phyloP scores from a whole-genome alignment of 2,329 filamentous ascomycete species.

The Myriosclerotinia curreyana region DNA sequence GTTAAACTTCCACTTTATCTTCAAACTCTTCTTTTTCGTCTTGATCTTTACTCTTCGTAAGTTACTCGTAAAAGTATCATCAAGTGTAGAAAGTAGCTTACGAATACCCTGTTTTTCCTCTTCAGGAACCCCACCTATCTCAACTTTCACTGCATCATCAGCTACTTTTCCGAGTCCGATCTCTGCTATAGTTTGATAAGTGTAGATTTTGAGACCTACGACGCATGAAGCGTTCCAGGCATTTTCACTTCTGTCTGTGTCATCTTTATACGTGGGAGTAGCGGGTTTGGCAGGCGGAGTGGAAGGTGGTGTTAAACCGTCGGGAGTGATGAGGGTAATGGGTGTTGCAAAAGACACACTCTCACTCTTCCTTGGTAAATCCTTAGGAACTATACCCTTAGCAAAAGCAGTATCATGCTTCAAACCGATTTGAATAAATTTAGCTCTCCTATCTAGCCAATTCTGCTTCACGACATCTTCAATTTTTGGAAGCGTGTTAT shows the following conservation, averaged over 20 bases:
- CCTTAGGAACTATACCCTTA: constrained; percentile 45
- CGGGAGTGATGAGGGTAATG: background rate
- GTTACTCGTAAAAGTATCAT: background rate
- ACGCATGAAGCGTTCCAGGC: constrained; percentile 9
- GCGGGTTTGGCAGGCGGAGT: background rate
- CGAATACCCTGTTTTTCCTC: background rate
- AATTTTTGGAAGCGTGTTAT: constrained; percentile 44
- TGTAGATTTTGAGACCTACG: constrained; percentile 7
- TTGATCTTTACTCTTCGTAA: constrained; percentile 6
- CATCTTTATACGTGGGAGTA: background rate
- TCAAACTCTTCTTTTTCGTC: background rate
- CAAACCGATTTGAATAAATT: constrained; percentile 54
- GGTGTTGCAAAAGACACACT: background rate
- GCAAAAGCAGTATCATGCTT: constrained; percentile 57
- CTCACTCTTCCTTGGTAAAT: background rate
- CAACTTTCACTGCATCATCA: background rate
- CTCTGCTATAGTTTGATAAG: background rate
- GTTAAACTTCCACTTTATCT: background rate
- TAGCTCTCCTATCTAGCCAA: constrained; percentile 49
- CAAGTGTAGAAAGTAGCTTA: background rate
- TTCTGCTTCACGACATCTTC: constrained; percentile 49
- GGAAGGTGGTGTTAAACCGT: background rate
- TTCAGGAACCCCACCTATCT: background rate
- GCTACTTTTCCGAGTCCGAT: background rate
- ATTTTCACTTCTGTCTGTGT: background rate